A percentile compares a stretch with the other conserved stretches of the same genome.
Conservation (phyloP, 306 rosid species). For the Carpinus fangiana region DNA sequence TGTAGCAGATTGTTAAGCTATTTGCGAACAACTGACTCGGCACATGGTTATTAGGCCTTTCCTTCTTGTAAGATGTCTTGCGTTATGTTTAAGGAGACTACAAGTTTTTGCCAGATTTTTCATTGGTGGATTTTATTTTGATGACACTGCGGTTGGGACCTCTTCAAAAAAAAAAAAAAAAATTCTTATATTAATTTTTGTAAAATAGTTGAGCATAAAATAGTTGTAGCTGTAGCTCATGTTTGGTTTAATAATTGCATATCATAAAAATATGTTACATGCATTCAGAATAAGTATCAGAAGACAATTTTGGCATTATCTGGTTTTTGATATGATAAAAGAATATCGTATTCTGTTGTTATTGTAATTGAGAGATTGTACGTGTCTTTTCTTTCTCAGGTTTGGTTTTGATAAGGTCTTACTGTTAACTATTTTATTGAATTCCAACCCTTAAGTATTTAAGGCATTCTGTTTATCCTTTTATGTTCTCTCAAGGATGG, state of each 20-base stretch:
- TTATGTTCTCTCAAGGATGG: slow-evolving; percentile 17
- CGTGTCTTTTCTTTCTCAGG: background rate
- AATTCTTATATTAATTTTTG: too few species aligned
- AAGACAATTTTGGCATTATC: background rate
- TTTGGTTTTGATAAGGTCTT: background rate
- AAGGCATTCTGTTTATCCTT: background rate
- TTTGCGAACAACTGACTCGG: background rate
- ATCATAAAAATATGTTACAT: background rate
- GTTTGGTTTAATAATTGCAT: background rate
- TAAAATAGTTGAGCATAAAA: background rate
- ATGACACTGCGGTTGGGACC: background rate
- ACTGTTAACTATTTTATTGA: background rate
- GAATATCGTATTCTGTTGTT: background rate
- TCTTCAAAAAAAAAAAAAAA: background rate
- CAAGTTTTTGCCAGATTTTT: background rate
- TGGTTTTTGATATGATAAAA: background rate
- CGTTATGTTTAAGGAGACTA: background rate
- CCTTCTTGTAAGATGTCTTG: background rate
- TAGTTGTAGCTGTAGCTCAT: background rate
- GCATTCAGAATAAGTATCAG: background rate
- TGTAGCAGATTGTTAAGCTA: background rate
- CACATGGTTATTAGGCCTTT: background rate
- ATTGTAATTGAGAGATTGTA: background rate
- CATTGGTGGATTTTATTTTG: background rate
- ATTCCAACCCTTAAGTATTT: background rate